phyloP scores from a whole-genome alignment of 2,329 filamentous ascomycete species.

The Graphium sp. region DNA sequence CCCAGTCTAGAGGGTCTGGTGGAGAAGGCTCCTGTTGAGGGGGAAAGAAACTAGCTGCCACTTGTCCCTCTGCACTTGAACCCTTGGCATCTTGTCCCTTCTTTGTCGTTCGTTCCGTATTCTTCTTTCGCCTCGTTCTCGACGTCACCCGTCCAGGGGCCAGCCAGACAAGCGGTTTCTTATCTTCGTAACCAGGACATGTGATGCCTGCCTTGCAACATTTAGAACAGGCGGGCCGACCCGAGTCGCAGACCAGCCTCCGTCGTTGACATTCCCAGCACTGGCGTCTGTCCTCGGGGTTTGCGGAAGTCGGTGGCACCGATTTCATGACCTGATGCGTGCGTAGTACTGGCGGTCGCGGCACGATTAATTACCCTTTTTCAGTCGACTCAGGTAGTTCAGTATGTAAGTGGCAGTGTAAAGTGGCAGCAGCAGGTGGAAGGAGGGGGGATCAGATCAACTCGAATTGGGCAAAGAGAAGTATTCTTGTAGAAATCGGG shows the following conservation, averaged over 20 bases:
- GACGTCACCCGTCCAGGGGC: slow-evolving; percentile 17
- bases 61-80: background rate
- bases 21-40: slow-evolving; percentile 3
- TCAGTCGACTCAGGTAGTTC: background rate
- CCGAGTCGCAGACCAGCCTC: slow-evolving; percentile 19
- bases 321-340: background rate
- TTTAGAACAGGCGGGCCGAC: slow-evolving; percentile 16
- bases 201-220: slow-evolving; percentile 15
- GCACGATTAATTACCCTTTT: background rate
- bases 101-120: background rate
- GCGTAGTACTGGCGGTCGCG: background rate
- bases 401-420: background rate
- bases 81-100: no score
- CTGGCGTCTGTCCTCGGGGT: slow-evolving; percentile 9
- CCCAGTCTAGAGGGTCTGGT: slow-evolving; percentile 6
- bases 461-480: no score
- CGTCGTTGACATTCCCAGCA: slow-evolving; percentile 25
- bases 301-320: background rate
- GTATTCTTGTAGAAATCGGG: no score
- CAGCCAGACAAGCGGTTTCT: slow-evolving; percentile 20
- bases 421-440: background rate
- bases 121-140: slow-evolving; percentile 9
- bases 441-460: slow-evolving; percentile 1
- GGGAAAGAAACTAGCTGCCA: slow-evolving; percentile 1
- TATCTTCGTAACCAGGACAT: slow-evolving; percentile 21